Base-by-base conservation (phyloP, 306 rosid species). In the Vigna reflexopilosa region DNA sequence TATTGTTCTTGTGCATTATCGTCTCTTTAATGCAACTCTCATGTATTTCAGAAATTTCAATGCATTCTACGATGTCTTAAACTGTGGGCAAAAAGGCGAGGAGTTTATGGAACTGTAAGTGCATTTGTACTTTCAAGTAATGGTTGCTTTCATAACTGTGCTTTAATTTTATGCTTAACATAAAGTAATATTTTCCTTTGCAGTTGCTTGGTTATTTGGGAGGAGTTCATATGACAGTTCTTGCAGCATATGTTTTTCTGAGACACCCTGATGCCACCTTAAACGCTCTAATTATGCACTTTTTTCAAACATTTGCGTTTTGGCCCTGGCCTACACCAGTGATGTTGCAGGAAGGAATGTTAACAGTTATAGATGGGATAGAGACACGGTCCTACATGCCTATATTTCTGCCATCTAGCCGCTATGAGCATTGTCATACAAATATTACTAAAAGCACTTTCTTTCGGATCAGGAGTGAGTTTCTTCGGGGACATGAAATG, bases 21-120 rank as follows among this genome's bases (percentile, higher is more conserved):
- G 55, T 76, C 73, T 71, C 77, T 65, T 50, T 44, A 70, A 64
- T 66, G 72, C 34, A 36, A 32, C 54, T 54, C 54, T 54, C 44
- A 26, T 83, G 74, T 24, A 22, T 78, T 80, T 73, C 85, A 86
- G 89, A 83, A 80, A 40, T 86, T 83, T 67, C 89, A 81, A 70
- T 69, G 82, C 16, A 57, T 81, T 79, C 74, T 86, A 48, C 83
- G 89, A 78, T 83, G 80, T 74, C 79, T 86, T 42, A 86, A 86
- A 70, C 79, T 86, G 57, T 86, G 89, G 89, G 89, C 89, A 20
- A 86, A 86, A 86, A 77, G 83, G 56, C 79, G 89, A 40, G 89
- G 89, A 70, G 85, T 86, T n/a, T 86, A 86, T 50, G 87, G 87
- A 63, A 83, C 77, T n/a, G 89, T 86, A 81, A 86, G 89, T 80